Conservation (phyloP, 164 flowering plant species). For the Liquidambar formosana region DNA sequence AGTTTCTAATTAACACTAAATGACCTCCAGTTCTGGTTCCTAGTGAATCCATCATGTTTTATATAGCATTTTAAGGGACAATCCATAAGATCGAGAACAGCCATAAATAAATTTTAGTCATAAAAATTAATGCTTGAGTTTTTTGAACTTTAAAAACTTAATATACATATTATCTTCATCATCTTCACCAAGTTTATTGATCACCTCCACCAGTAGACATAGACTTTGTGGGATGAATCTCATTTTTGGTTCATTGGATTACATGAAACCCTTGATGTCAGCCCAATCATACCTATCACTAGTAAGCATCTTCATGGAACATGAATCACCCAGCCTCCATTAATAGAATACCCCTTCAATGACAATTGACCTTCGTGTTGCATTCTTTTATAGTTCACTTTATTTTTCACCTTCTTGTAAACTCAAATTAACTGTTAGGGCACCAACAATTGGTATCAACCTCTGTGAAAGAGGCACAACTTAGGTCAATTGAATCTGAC, state of each 20-base stretch:
- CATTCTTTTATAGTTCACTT: background rate
- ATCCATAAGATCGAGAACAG: background rate
- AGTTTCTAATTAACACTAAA: too few relatives aligned
- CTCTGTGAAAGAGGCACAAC: too few relatives aligned
- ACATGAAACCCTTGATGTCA: background rate
- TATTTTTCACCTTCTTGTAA: too few relatives aligned
- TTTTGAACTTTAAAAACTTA: too few relatives aligned
- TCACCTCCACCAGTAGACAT: background rate
- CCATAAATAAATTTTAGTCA: too few relatives aligned
- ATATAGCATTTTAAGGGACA: background rate
- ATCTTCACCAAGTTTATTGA: too few relatives aligned
- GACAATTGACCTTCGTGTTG: background rate
- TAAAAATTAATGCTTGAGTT: too few relatives aligned
- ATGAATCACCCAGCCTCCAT: background rate
- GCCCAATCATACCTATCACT: background rate
- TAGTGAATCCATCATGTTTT: background rate
- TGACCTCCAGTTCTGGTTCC: background rate
- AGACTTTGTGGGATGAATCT: background rate
- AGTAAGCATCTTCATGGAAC: background rate
- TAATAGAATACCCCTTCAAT: background rate
- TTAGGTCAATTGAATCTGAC: background rate
- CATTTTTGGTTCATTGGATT: background rate
- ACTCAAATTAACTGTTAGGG: too few relatives aligned
- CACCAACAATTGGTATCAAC: too few relatives aligned
- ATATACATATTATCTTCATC: too few relatives aligned